Evolutionary conservation across 805 yeast genomes (phyloP).

Genomic region (Metschnikowia proteae): DNA sequence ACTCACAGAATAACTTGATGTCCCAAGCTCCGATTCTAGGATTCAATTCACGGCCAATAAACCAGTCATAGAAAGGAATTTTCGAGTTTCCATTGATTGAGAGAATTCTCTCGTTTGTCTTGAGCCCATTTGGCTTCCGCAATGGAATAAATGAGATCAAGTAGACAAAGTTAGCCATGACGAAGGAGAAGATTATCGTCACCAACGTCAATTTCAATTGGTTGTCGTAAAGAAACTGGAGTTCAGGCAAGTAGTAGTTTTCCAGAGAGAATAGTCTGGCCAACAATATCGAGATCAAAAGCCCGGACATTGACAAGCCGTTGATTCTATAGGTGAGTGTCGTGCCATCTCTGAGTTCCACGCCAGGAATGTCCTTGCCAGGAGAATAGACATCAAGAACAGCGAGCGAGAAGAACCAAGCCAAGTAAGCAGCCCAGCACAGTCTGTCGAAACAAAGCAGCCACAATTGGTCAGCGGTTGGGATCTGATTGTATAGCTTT

Average conservation of each 20-base stretch:
- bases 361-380: slow-evolving; percentile 62
- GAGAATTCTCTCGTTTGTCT: slow-evolving; percentile 63
- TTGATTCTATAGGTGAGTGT: slow-evolving; percentile 72
- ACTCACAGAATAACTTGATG: slow-evolving; percentile 86
- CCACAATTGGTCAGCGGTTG: slow-evolving; percentile 23
- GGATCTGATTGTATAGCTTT: slow-evolving; percentile 35
- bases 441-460: slow-evolving; percentile 38
- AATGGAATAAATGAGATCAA: slow-evolving; percentile 63
- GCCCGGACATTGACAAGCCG: slow-evolving; percentile 57
- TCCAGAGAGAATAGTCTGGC: slow-evolving; percentile 50
- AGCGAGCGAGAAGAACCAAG: slow-evolving; percentile 71
- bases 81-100: slow-evolving; percentile 88
- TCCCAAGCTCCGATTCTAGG: slow-evolving; percentile 86
- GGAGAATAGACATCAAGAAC: slow-evolving; percentile 64
- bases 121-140: slow-evolving; percentile 44
- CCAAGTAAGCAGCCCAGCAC: slow-evolving; percentile 61
- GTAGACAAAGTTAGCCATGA: slow-evolving; percentile 64
- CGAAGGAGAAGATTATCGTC: slow-evolving; percentile 59
- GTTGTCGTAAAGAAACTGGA: slow-evolving; percentile 69
- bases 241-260: slow-evolving; percentile 66
- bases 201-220: slow-evolving; percentile 61
- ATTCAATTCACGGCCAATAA: slow-evolving; percentile 92
- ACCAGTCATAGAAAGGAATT: slow-evolving; percentile 80
- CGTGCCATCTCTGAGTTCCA: slow-evolving; percentile 71
- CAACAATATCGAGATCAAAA: slow-evolving; percentile 34